Conservation (phyloP, 225 moss, liverwort and hornwort species). For the Anthoceros angustus region DNA sequence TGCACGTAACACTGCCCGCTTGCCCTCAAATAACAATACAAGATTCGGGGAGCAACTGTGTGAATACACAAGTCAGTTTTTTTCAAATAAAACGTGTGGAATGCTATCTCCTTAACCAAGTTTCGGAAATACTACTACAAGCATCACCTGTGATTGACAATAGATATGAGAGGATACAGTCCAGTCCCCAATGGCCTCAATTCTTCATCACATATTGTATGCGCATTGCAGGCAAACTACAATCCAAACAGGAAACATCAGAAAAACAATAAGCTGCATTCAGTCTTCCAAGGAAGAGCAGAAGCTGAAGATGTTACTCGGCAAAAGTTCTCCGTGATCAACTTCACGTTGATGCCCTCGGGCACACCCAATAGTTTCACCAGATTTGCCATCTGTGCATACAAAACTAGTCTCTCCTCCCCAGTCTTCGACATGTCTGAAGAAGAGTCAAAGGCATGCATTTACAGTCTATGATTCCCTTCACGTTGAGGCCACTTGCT, state of each 20-base stretch:
- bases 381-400: constrained; percentile 85
- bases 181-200: constrained; percentile 87
- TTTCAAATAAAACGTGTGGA: not conserved
- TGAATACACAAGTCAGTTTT: constrained; percentile 5
- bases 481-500: too few relatives aligned
- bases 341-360: constrained; percentile 54
- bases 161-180: constrained; percentile 80
- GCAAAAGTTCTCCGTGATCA: constrained; percentile 44
- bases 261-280: not conserved
- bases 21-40: constrained; percentile 73
- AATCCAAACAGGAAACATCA: not conserved
- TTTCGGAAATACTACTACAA: constrained; percentile 4
- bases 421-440: constrained; percentile 59
- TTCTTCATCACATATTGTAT: constrained; percentile 91
- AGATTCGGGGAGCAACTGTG: constrained; percentile 75
- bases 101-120: not conserved
- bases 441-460: constrained; percentile 25
- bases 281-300: constrained; percentile 4
- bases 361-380: constrained; percentile 49
- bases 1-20: constrained; percentile 48
- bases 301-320: constrained; percentile 29
- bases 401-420: constrained; percentile 60
- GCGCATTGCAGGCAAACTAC: constrained; percentile 95
- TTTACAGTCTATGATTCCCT: not conserved
- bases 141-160: constrained; percentile 84